A percentile compares a stretch with the other conserved stretches of the same genome.
Conservation (phyloP, 2,329 filamentous ascomycete species). For the Botryosphaeria dothidea region DNA sequence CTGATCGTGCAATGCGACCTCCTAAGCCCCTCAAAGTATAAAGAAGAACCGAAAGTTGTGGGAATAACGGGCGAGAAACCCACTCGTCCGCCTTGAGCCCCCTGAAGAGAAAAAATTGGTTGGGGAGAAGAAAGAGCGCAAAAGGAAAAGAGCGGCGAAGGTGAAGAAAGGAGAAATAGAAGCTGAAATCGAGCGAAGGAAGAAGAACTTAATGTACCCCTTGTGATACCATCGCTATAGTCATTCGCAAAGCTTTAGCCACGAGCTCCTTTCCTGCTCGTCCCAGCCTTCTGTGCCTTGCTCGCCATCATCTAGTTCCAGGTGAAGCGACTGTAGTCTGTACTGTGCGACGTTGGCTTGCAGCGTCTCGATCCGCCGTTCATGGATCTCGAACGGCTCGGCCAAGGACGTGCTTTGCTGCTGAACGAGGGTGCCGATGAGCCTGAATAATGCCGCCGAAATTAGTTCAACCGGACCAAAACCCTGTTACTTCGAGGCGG, state of each 20-base stretch:
- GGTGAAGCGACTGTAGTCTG: constrained; percentile 4
- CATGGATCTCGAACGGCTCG: constrained; percentile 7
- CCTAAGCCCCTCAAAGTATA: background rate
- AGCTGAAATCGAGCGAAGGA: background rate
- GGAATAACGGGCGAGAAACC: background rate
- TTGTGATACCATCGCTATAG: background rate
- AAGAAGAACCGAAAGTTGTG: background rate
- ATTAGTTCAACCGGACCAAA: background rate
- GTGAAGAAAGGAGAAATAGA: background rate
- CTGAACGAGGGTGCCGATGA: background rate
- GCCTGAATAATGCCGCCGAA: background rate
- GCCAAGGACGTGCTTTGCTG: constrained; percentile 1
- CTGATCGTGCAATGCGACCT: background rate
- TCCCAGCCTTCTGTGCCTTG: constrained; percentile 6
- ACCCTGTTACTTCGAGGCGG: background rate
- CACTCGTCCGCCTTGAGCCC: background rate
- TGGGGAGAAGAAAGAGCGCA: background rate
- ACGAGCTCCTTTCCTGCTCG: constrained; percentile 4
- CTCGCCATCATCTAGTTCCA: constrained; percentile 5
- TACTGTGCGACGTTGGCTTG: constrained; percentile 2
- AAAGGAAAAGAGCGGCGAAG: background rate
- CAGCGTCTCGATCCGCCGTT: constrained; percentile 13
- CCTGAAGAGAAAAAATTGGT: background rate
- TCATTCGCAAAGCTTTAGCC: constrained; percentile 9
- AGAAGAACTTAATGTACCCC: background rate